phyloP scores from a whole-genome alignment of 1,284 basidiomycete genomes.

The Ganoderma boninense region DNA sequence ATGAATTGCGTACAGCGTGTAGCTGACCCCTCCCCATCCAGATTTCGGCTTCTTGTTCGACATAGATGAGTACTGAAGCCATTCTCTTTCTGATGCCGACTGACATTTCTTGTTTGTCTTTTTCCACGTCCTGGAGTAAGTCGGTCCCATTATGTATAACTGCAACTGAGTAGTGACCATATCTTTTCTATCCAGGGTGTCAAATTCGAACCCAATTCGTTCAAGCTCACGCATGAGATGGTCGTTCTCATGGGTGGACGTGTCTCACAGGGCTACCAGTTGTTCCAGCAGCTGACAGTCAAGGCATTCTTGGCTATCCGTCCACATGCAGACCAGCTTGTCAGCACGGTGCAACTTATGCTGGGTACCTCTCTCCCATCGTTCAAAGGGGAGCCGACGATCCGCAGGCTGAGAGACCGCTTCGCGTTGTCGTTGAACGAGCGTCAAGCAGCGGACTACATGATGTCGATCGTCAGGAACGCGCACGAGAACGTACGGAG shows the following conservation, averaged over 20 bases:
- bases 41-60: conserved; percentile 99
- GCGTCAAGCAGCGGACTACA: conserved; percentile 91
- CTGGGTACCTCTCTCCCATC: conserved; percentile 93
- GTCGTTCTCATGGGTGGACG: conserved; percentile 96
- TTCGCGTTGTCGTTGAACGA: conserved; percentile 89
- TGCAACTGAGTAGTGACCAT: background rate
- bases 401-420: conserved; percentile 86
- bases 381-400: conserved; percentile 96
- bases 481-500: conserved; percentile 95
- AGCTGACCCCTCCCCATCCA: conserved; percentile 40
- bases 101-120: conserved; percentile 38
- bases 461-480: conserved; percentile 89
- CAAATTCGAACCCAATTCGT: conserved; percentile 97
- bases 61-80: conserved; percentile 80
- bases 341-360: conserved; percentile 93
- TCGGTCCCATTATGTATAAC: conserved; percentile 5
- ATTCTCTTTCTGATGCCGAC: conserved; percentile 20
- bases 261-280: conserved; percentile 90
- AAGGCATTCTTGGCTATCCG: conserved; percentile 97
- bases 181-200: conserved; percentile 70
- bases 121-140: conserved; percentile 52
- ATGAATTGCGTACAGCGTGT: background rate
- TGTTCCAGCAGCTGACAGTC: conserved; percentile 94
- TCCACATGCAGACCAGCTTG: conserved; percentile 89
- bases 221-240: conserved; percentile 99